These are phyloP conservation scores for Monosporascus cannonballus DNA, from an alignment of 2,329 filamentous ascomycete genomes.

Conservation along the genomic window DNA sequence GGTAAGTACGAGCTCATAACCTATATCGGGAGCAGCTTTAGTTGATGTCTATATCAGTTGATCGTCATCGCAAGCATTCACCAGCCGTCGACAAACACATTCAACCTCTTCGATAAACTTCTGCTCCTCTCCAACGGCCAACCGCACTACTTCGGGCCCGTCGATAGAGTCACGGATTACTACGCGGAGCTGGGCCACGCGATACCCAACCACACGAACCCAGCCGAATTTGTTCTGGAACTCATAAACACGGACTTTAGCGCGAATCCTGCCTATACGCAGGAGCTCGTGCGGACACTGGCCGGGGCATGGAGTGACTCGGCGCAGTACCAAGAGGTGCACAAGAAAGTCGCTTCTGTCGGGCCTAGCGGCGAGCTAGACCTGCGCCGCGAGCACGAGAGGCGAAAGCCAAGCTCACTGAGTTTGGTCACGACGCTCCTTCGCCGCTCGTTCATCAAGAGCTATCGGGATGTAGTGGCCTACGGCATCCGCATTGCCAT, in stretches of 20 bases:
- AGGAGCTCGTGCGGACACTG: constrained; percentile 45
- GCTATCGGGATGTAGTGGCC: constrained; percentile 74
- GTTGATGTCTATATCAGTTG: constrained; percentile 39
- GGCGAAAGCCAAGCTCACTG: constrained; percentile 34
- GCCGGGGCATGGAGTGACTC: constrained; percentile 52
- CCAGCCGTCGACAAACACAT: constrained; percentile 75
- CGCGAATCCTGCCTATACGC: constrained; percentile 38
- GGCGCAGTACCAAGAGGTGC: constrained; percentile 20
- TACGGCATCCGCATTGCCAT: constrained; percentile 75
- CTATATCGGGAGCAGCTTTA: too few relatives aligned
- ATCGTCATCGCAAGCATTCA: constrained; percentile 80
- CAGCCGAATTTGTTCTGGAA: constrained; percentile 75
- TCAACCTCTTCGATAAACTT: constrained; percentile 74
- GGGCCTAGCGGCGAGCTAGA: constrained; percentile 17
- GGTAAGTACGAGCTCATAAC: constrained; percentile 30
- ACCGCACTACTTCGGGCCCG: constrained; percentile 66
- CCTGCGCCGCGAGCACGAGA: neutral
- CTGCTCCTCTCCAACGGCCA: constrained; percentile 65
- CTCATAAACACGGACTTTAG: constrained; percentile 73
- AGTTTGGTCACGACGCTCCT: constrained; percentile 59
- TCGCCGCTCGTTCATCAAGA: constrained; percentile 77
- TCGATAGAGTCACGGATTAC: constrained; percentile 52
- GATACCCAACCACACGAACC: constrained; percentile 67
- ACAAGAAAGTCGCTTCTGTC: constrained; percentile 14
- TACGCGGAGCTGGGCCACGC: constrained; percentile 55